Evolutionary conservation across 108 stramenopile species (phyloP).

Genomic region (Skeletonema tropicum): DNA sequence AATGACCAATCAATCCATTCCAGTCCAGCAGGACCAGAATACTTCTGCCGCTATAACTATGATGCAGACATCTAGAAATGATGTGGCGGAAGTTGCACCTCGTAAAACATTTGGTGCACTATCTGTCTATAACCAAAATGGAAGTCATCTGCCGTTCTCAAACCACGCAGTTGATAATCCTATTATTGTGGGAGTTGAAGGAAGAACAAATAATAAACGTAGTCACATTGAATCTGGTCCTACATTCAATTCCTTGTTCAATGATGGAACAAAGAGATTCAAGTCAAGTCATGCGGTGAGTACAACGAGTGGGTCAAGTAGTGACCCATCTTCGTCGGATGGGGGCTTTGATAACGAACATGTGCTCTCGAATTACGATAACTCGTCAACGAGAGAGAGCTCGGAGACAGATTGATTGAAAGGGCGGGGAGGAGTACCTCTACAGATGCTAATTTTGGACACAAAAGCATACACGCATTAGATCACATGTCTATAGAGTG

Average conservation of each 20-base stretch:
- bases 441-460: not conserved
- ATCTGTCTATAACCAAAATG: not conserved
- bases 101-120: not conserved
- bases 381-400: not conserved
- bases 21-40: not conserved
- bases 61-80: not conserved
- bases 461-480: not conserved
- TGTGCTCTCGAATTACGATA: not conserved
- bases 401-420: not conserved
- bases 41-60: not conserved
- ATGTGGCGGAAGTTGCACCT: not conserved
- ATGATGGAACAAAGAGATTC: conserved; percentile 4
- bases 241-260: not conserved
- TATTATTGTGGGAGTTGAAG: too few relatives aligned
- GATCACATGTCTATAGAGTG: too few relatives aligned
- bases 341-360: conserved; percentile 8
- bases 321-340: conserved; percentile 8
- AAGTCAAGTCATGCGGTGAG: conserved; percentile 16
- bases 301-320: not conserved
- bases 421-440: not conserved
- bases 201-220: not conserved
- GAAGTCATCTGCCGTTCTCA: not conserved
- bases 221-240: not conserved
- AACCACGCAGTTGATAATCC: not conserved
- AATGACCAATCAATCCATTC: not conserved